Evolutionary conservation across 225 moss, liverwort and hornwort species (phyloP).

Genomic region (Physcomitrellopsis africana): DNA sequence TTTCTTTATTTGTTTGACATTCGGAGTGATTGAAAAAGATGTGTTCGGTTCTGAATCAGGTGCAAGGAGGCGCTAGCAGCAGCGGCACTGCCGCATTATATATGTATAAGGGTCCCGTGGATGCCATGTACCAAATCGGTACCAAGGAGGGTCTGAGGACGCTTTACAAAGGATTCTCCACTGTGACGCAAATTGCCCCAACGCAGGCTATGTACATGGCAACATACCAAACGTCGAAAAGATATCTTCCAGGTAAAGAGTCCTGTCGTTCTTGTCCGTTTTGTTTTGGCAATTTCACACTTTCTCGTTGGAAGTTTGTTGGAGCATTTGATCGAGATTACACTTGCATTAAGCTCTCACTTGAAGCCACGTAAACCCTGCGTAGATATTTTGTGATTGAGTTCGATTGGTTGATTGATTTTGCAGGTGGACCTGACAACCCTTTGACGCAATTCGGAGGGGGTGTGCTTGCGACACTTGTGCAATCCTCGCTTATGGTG

Average conservation of each 20-base stretch:
- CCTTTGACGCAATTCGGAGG: slow-evolving; percentile 84
- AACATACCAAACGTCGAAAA: slow-evolving; percentile 84
- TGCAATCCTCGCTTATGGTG: slow-evolving; percentile 86
- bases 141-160: slow-evolving; percentile 74
- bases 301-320: background rate
- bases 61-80: slow-evolving; percentile 68
- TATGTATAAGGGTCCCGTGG: slow-evolving; percentile 74
- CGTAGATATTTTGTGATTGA: background rate
- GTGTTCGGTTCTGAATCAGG: slow-evolving; percentile 37
- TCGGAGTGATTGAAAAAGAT: too few relatives aligned
- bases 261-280: too few relatives aligned
- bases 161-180: slow-evolving; percentile 83
- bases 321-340: background rate
- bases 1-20: too few relatives aligned
- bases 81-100: slow-evolving; percentile 61
- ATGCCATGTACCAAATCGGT: slow-evolving; percentile 75
- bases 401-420: background rate
- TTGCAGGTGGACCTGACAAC: slow-evolving; percentile 72
- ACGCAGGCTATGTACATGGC: slow-evolving; percentile 91
- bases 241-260: slow-evolving; percentile 65
- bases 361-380: background rate
- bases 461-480: slow-evolving; percentile 74
- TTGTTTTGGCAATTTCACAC: too few relatives aligned
- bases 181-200: slow-evolving; percentile 61
- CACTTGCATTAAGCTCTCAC: background rate